These are phyloP conservation scores for Wickerhamiella alocasiicola DNA, from an alignment of 805 yeast genomes.

Conservation along the genomic window DNA sequence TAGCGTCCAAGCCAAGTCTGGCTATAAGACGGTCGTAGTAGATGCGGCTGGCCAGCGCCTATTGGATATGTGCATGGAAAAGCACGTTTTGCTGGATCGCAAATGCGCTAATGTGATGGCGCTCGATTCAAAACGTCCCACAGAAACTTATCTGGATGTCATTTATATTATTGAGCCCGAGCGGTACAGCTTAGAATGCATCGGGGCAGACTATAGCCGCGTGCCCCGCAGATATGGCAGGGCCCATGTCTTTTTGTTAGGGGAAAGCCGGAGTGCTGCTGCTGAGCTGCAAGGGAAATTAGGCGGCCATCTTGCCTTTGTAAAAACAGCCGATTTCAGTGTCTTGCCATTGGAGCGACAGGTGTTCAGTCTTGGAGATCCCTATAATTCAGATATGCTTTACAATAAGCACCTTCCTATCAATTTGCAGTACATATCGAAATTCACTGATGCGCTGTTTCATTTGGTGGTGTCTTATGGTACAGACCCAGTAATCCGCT, in stretches of 20 bases:
- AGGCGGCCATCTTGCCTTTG: constrained; percentile 22
- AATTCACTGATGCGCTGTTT: constrained; percentile 52
- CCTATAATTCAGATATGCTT: constrained; percentile 53
- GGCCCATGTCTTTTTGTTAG: constrained; percentile 63
- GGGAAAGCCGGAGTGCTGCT: constrained; percentile 32
- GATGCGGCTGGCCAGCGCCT: constrained; percentile 23
- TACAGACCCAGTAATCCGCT: constrained; percentile 79
- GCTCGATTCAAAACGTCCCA: constrained; percentile 48
- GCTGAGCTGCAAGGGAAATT: constrained; percentile 20
- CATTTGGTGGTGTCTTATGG: constrained; percentile 67
- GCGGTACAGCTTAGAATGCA: constrained; percentile 56
- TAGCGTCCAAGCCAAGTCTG: constrained; percentile 33
- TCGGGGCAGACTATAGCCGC: constrained; percentile 57
- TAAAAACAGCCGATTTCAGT: constrained; percentile 36
- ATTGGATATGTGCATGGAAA: constrained; percentile 26
- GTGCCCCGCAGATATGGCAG: constrained; percentile 59
- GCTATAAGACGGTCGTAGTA: constrained; percentile 26
- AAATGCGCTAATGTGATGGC: constrained; percentile 42
- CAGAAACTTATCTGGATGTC: constrained; percentile 59
- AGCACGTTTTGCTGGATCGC: constrained; percentile 29
- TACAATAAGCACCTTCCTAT: constrained; percentile 43
- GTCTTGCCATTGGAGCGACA: constrained; percentile 57
- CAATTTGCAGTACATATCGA: constrained; percentile 41
- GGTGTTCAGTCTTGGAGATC: constrained; percentile 55
- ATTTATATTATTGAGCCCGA: constrained; percentile 67